phyloP scores from a whole-genome alignment of 139 green algal genomes.

The Nannochloris sp. region DNA sequence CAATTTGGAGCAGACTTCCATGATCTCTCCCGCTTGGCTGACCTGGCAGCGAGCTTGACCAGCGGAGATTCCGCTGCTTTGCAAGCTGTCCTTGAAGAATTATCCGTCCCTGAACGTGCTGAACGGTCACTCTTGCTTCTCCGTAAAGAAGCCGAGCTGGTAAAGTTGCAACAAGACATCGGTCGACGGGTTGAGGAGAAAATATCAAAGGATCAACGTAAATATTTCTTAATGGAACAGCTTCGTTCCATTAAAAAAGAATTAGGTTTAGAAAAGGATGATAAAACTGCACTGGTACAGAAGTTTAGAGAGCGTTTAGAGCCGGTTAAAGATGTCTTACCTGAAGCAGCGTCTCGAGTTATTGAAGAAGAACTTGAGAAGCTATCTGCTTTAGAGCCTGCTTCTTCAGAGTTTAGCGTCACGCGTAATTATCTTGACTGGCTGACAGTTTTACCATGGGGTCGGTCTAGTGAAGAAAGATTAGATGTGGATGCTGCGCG shows the following conservation, averaged over 20 bases:
- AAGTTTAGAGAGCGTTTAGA: constrained; percentile 54
- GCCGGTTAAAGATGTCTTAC: constrained; percentile 24
- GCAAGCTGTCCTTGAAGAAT: constrained; percentile 75
- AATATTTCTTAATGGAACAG: constrained; percentile 98
- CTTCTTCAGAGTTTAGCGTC: constrained; percentile 92
- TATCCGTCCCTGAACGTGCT: constrained; percentile 64
- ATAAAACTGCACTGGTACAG: constrained; percentile 85
- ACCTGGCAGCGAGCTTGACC: constrained; percentile 83
- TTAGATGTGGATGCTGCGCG: constrained; percentile 78
- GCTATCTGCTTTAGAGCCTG: constrained; percentile 78
- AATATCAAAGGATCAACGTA: constrained; percentile 90
- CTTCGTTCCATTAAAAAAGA: constrained; percentile 96
- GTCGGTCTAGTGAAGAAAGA: constrained; percentile 60
- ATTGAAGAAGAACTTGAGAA: constrained; percentile 92
- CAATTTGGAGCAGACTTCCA: constrained; percentile 65
- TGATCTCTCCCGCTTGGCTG: constrained; percentile 82
- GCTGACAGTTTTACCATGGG: constrained; percentile 91
- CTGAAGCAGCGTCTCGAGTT: constrained; percentile 32
- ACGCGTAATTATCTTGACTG: constrained; percentile 96
- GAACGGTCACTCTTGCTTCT: constrained; percentile 70
- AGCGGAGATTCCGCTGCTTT: constrained; percentile 71
- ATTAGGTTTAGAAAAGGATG: constrained; percentile 94
- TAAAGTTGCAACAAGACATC: constrained; percentile 80
- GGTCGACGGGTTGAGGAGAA: constrained; percentile 92
- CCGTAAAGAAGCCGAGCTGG: constrained; percentile 98